A percentile compares a stretch with the other conserved stretches of the same genome.
Evolutionary conservation across 129 eudicot species (phyloP).

Genomic region (Escallonia rubra): DNA sequence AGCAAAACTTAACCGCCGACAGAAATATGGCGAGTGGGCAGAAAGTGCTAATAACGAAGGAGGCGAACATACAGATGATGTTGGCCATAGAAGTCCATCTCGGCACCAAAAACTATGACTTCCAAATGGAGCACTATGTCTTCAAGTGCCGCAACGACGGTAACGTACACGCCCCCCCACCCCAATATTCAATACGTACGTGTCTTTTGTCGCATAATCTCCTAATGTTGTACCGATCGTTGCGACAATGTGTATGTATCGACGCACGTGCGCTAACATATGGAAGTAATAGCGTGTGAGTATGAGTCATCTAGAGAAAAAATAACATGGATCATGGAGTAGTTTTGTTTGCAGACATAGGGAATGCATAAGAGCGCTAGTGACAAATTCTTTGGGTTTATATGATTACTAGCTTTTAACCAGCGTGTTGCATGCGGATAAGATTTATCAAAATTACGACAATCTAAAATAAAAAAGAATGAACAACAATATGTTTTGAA

Average conservation of each 20-base stretch:
- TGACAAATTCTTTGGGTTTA: no score
- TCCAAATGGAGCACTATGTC: slow-evolving; percentile 75
- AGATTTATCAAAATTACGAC: no score
- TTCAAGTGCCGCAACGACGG: slow-evolving; percentile 68
- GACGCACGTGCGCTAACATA: neutral
- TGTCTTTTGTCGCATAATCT: neutral
- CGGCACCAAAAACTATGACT: slow-evolving; percentile 75
- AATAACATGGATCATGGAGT: no score
- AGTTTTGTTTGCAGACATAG: no score
- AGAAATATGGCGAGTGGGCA: slow-evolving; percentile 20
- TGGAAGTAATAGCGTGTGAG: neutral
- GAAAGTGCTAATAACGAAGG: slow-evolving; percentile 32
- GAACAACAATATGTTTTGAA: no score
- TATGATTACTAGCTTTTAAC: no score
- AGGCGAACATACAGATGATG: slow-evolving; percentile 72
- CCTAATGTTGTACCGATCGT: no score
- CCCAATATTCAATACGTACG: neutral
- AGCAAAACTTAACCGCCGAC: no score
- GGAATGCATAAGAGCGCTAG: no score
- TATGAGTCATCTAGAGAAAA: neutral
- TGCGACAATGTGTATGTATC: neutral
- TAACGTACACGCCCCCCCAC: neutral
- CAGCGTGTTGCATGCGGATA: no score
- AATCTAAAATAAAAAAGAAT: no score
- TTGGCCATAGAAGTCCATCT: slow-evolving; percentile 69